Conservation (phyloP, 2,329 filamentous ascomycete genomes). For the Claviceps purpurea region DNA sequence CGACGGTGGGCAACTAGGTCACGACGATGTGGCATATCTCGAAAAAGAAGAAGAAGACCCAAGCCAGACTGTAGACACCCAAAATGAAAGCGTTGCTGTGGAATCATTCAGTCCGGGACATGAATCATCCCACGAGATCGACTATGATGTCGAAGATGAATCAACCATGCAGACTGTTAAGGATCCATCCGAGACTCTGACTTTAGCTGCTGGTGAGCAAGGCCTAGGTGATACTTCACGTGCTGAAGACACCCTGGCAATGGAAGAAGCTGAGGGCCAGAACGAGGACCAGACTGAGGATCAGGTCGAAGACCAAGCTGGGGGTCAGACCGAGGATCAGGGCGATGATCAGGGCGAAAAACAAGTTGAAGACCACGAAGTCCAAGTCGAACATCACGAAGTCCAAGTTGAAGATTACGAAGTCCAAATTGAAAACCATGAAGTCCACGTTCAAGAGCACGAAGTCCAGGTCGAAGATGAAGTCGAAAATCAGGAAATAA, state of each 20-base stretch:
- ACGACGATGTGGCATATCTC: constrained; percentile 7
- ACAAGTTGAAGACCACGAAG: no score
- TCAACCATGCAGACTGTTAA: neutral
- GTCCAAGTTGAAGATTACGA: no score
- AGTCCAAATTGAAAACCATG: no score
- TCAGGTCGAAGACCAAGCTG: neutral
- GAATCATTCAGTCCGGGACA: constrained; percentile 4
- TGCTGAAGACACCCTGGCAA: neutral
- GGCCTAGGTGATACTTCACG: neutral
- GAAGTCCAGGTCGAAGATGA: constrained; percentile 3
- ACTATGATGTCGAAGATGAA: constrained; percentile 20
- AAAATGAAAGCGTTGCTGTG: constrained; percentile 2
- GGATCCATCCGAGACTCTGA: neutral
- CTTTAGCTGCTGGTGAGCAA: neutral
- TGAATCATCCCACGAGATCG: constrained; percentile 20
- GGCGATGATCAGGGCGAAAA: no score
- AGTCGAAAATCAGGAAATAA: constrained; percentile 10
- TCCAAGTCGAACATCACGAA: no score
- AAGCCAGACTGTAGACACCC: neutral
- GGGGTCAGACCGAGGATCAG: no score
- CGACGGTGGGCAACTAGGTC: constrained; percentile 4
- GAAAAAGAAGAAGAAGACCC: constrained; percentile 2
- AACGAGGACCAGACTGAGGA: constrained; percentile 5
- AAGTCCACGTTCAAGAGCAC: neutral
- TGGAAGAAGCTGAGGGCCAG: neutral